Conservation (phyloP, 768 basidiomycete species). For the Mycena olivaceomarginata region DNA sequence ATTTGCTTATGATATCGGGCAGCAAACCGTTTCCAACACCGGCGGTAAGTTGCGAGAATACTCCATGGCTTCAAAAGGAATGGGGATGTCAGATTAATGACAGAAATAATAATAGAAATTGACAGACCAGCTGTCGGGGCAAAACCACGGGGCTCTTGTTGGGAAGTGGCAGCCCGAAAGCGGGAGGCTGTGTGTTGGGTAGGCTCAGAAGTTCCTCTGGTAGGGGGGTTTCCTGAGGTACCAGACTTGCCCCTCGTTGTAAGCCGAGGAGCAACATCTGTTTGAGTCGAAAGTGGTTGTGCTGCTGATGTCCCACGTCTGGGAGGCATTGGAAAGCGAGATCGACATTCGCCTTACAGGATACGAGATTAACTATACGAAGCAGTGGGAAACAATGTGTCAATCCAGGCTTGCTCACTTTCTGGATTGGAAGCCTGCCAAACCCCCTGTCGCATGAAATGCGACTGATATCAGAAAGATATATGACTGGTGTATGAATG, state of each 20-base stretch:
- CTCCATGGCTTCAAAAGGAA: not conserved
- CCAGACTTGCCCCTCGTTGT: constrained; percentile 7
- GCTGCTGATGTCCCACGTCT: constrained; percentile 6
- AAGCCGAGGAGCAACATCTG: constrained; percentile 6
- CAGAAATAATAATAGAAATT: not conserved
- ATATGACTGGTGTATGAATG: not conserved
- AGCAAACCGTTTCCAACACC: not conserved
- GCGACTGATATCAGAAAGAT: constrained; percentile 6
- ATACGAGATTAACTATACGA: constrained; percentile 15
- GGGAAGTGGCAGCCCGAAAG: too few species aligned
- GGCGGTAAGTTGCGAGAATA: not conserved
- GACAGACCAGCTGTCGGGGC: not conserved
- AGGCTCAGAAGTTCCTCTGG: too few species aligned
- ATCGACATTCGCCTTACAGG: constrained; percentile 5
- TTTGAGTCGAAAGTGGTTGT: constrained; percentile 2
- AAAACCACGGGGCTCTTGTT: too few species aligned
- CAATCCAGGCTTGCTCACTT: not conserved
- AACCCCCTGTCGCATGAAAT: constrained; percentile 12
- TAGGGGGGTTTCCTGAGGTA: not conserved
- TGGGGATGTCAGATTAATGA: not conserved
- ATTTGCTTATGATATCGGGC: not conserved
- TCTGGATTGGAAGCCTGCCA: constrained; percentile 8
- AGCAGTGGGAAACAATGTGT: constrained; percentile 5
- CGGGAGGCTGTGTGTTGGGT: too few species aligned
- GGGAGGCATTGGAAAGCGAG: constrained; percentile 14